phyloP scores from a whole-genome alignment of 179 eudicot species.

The Amaranthus tricolor region DNA sequence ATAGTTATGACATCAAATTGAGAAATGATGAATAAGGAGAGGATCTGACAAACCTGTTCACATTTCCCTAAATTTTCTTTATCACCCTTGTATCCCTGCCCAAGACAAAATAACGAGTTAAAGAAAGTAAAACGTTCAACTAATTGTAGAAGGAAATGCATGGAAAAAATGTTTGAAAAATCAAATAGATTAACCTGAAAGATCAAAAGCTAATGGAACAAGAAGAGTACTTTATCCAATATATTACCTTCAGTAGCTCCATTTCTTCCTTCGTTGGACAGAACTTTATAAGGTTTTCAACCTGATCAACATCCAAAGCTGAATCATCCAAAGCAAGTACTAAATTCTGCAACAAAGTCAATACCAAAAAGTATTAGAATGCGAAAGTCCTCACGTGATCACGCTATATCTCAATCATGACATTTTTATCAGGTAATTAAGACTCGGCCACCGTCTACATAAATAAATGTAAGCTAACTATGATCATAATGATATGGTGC shows the following conservation, averaged over 20 bases:
- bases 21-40: background rate
- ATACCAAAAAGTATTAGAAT: slow-evolving; percentile 19
- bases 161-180: background rate
- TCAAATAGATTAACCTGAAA: background rate
- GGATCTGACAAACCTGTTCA: slow-evolving; percentile 61
- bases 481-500: background rate
- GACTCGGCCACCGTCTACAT: background rate
- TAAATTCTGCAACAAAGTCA: slow-evolving; percentile 49
- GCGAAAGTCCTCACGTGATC: background rate
- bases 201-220: background rate
- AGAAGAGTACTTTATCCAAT: slow-evolving; percentile 2
- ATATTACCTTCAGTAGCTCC: slow-evolving; percentile 66
- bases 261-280: slow-evolving; percentile 95
- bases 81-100: slow-evolving; percentile 83
- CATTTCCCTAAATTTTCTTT: slow-evolving; percentile 80
- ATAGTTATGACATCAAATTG: background rate
- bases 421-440: background rate
- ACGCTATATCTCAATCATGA: background rate
- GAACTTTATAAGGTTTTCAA: slow-evolving; percentile 86
- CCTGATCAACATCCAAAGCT: slow-evolving; percentile 74
- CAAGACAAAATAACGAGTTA: slow-evolving; percentile 12
- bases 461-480: background rate
- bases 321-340: slow-evolving; percentile 84
- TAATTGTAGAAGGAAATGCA: background rate
- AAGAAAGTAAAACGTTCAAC: background rate